Conservation (phyloP, 495 filamentous ascomycete species). For the Chaetomium fimeti region DNA sequence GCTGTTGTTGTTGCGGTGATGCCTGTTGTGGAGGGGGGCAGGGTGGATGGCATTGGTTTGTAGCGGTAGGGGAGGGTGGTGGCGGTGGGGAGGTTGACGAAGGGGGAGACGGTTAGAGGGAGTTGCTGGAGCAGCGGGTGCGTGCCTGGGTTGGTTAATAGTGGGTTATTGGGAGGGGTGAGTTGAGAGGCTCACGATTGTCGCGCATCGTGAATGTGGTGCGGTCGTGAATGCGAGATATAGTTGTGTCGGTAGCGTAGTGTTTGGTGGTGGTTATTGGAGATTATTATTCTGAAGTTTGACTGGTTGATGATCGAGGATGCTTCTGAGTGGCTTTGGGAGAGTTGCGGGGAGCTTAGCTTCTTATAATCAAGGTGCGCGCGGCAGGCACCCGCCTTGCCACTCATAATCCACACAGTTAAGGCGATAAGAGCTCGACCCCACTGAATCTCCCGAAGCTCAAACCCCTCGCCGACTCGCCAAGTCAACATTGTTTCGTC, state of each 20-base stretch:
- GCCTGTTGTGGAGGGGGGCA: constrained; percentile 74
- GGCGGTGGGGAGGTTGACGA: constrained; percentile 84
- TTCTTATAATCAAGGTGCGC: background rate
- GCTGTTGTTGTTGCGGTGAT: constrained; percentile 40
- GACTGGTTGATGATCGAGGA: background rate
- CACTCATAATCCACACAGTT: too few species aligned
- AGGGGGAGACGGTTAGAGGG: constrained; percentile 89
- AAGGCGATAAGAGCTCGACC: constrained; percentile 25
- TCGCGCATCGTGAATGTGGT: constrained; percentile 43
- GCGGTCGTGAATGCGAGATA: background rate
- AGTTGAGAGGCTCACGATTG: constrained; percentile 40
- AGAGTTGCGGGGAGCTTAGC: background rate
- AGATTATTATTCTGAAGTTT: background rate
- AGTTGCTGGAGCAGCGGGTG: constrained; percentile 90
- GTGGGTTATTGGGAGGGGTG: background rate
- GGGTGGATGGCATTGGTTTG: constrained; percentile 77
- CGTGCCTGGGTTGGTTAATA: constrained; percentile 51
- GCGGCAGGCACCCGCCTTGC: background rate
- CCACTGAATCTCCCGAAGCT: constrained; percentile 31
- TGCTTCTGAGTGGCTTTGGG: too few species aligned
- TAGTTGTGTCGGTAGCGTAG: too few species aligned
- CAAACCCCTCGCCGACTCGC: constrained; percentile 3
- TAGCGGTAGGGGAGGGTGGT: constrained; percentile 95
- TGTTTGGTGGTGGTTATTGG: background rate
- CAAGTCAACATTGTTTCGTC: constrained; percentile 4